These are phyloP conservation scores for Cyclostephanos tholiformis DNA, from an alignment of 108 stramenopile genomes.

Conservation along the genomic window DNA sequence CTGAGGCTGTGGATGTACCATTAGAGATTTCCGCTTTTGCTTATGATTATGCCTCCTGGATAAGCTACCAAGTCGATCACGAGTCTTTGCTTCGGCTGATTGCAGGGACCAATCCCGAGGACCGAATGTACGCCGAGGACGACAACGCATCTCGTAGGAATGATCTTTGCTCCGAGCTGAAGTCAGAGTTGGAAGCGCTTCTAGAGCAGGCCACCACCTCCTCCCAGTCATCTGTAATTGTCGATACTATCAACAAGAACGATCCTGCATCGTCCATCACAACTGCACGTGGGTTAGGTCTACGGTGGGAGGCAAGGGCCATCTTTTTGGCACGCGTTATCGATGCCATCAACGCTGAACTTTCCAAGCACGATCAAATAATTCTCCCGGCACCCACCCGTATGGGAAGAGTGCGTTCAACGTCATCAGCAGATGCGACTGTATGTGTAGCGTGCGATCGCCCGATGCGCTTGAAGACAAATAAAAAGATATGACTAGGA, in stretches of 20 bases:
- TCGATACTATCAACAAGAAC: neutral
- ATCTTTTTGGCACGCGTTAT: slow-evolving; percentile 46
- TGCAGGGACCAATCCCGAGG: slow-evolving; percentile 51
- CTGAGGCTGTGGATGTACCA: slow-evolving; percentile 45
- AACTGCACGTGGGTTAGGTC: slow-evolving; percentile 33
- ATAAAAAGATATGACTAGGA: neutral
- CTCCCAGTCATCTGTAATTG: slow-evolving; percentile 18
- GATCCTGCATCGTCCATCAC: slow-evolving; percentile 4
- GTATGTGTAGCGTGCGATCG: slow-evolving; percentile 56
- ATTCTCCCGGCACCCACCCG: slow-evolving; percentile 37
- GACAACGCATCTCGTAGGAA: slow-evolving; percentile 43
- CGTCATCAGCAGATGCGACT: slow-evolving; percentile 22
- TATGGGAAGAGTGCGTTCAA: slow-evolving; percentile 30
- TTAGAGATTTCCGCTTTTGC: slow-evolving; percentile 51
- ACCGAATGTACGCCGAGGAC: slow-evolving; percentile 52
- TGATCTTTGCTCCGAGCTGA: slow-evolving; percentile 36
- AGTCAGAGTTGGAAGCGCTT: slow-evolving; percentile 28
- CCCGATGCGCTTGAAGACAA: slow-evolving; percentile 30
- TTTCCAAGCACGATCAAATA: slow-evolving; percentile 59
- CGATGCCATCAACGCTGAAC: slow-evolving; percentile 50
- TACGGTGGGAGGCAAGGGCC: slow-evolving; percentile 51
- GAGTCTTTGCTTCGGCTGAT: slow-evolving; percentile 52
- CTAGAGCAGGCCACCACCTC: slow-evolving; percentile 32
- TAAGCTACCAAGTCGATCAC: slow-evolving; percentile 49
- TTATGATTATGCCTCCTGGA: slow-evolving; percentile 52